Percentiles rank a stretch among this genome's conserved stretches.
phyloP scores from a whole-genome alignment of 2,329 filamentous ascomycete species.

The Pseudogymnoascus sp. region DNA sequence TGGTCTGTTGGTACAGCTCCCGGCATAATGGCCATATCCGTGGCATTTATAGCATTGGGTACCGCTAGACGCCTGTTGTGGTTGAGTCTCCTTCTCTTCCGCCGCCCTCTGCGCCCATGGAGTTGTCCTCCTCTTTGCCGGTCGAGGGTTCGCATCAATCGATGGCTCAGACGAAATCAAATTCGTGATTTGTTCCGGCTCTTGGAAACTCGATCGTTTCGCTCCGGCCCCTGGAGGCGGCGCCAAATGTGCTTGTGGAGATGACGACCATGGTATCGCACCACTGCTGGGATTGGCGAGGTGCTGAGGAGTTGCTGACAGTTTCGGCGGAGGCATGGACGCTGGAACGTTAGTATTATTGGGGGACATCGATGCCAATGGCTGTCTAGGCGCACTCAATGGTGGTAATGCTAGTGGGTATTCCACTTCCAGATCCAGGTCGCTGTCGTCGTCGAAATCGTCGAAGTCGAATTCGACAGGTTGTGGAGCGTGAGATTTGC shows the following conservation, averaged over 20 bases:
- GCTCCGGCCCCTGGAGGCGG: constrained; percentile 22
- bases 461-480: constrained; percentile 60
- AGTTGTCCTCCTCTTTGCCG: constrained; percentile 30
- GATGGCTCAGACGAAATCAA: constrained; percentile 11
- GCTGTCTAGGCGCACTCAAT: neutral
- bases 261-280: constrained; percentile 33
- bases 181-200: constrained; percentile 11
- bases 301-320: neutral
- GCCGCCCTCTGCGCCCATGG: constrained; percentile 26
- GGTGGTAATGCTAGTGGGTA: constrained; percentile 37
- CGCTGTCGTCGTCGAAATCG: constrained; percentile 78
- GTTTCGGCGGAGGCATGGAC: neutral
- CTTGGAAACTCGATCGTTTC: constrained; percentile 13
- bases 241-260: constrained; percentile 37
- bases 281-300: constrained; percentile 20
- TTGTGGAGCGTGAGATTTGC: neutral
- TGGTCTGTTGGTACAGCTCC: neutral
- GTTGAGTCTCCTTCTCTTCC: constrained; percentile 22
- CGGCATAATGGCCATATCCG: neutral
- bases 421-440: constrained; percentile 63
- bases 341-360: constrained; percentile 11
- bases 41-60: neutral
- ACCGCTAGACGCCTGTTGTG: neutral
- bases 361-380: neutral
- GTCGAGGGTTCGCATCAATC: constrained; percentile 21